phyloP scores from a whole-genome alignment of 2,329 filamentous ascomycete genomes.

The Fusarium sp. region DNA sequence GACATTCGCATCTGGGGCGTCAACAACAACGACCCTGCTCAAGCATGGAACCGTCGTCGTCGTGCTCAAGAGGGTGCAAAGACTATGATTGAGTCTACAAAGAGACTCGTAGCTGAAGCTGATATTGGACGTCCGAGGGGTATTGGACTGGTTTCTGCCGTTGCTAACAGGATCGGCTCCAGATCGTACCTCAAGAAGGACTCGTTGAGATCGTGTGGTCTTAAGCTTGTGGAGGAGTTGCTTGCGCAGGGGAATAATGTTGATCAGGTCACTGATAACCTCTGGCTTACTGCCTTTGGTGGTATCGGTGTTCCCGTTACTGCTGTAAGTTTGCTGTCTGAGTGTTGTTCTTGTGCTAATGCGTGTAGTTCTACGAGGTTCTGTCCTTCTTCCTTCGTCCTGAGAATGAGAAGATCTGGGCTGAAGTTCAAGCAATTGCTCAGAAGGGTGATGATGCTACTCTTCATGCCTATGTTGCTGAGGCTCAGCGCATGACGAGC shows the following conservation, averaged over 20 bases:
- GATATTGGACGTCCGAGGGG: constrained; percentile 49
- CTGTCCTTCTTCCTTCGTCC: constrained; percentile 57
- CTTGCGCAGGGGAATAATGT: constrained; percentile 49
- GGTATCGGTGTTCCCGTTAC: constrained; percentile 56
- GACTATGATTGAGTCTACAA: constrained; percentile 54
- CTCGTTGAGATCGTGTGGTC: constrained; percentile 56
- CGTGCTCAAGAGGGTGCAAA: constrained; percentile 56
- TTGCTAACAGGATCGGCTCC: constrained; percentile 47
- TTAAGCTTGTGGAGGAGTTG: constrained; percentile 55
- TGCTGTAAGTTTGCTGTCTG: constrained; percentile 45
- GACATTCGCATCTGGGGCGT: constrained; percentile 61
- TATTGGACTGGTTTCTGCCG: constrained; percentile 47
- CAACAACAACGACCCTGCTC: constrained; percentile 61
- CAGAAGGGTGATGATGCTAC: constrained; percentile 51
- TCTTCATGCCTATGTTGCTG: constrained; percentile 55
- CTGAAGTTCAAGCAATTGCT: constrained; percentile 56
- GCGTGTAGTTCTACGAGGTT: constrained; percentile 59
- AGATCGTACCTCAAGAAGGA: constrained; percentile 50
- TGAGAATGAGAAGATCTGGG: constrained; percentile 57
- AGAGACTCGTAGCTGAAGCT: constrained; percentile 56
- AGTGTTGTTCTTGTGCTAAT: too few species aligned
- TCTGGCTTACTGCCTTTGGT: constrained; percentile 57
- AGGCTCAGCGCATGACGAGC: constrained; percentile 57
- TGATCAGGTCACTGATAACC: constrained; percentile 52
- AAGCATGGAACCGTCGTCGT: constrained; percentile 60